Conservation (phyloP, 441 rosid genomes). For the Rhodomyrtus psidioides region DNA sequence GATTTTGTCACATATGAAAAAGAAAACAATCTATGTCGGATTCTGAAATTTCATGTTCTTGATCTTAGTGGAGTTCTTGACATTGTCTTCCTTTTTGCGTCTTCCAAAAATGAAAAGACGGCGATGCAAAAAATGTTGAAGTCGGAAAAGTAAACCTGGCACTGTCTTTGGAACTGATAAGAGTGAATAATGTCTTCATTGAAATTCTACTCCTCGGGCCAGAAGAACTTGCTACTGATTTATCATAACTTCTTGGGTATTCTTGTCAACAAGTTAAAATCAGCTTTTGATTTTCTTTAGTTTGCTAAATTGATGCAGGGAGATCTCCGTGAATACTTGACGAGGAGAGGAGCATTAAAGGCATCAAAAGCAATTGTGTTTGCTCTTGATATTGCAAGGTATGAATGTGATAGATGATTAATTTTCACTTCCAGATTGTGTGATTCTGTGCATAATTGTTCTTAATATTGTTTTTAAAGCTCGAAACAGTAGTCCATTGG, state of each 20-base stretch:
- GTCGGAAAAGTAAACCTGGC: not conserved
- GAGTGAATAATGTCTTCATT: not conserved
- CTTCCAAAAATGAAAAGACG: not conserved
- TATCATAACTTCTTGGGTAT: not conserved
- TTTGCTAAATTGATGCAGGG: slow-evolving; percentile 43
- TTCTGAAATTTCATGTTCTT: not conserved
- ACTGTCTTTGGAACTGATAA: not conserved
- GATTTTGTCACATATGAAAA: not conserved
- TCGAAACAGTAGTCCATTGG: not conserved
- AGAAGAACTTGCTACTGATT: not conserved
- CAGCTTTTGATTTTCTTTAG: not conserved
- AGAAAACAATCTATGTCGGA: not conserved
- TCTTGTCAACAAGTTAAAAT: not conserved
- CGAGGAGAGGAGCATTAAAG: slow-evolving; percentile 47
- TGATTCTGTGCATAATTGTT: not conserved
- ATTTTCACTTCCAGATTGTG: not conserved
- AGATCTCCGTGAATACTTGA: slow-evolving; percentile 59
- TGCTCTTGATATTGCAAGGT: slow-evolving; percentile 98
- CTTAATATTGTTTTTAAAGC: not conserved
- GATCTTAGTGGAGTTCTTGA: not conserved
- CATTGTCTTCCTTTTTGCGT: not conserved
- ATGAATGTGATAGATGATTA: not conserved
- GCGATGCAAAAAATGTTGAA: not conserved
- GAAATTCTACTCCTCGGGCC: not conserved
- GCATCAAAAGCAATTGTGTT: slow-evolving; percentile 52